Conservation (phyloP, 192 early-diverging fungal genomes). For the Linnemannia exigua region DNA sequence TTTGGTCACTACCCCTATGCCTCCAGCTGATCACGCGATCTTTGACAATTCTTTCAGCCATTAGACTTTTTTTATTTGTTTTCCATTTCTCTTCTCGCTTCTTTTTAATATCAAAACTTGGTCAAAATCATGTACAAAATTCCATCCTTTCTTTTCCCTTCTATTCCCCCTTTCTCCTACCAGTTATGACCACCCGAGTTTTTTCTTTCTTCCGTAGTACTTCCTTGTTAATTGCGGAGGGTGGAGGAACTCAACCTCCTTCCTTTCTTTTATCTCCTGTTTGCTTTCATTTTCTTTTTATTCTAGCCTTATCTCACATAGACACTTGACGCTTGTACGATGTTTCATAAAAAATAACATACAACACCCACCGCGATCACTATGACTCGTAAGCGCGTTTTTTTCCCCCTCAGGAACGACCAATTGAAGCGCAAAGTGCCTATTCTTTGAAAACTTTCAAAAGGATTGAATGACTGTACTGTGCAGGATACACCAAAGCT, state of each 20-base stretch:
- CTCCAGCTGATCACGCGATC: conserved; percentile 12
- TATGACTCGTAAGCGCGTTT: too few species aligned
- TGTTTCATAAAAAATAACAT: background rate
- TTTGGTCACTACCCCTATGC: conserved; percentile 50
- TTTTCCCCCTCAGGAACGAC: too few species aligned
- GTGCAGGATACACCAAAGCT: too few species aligned
- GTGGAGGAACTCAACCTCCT: background rate
- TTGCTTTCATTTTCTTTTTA: background rate
- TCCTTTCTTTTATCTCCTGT: background rate
- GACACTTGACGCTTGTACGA: conserved; percentile 7
- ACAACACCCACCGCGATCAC: background rate
- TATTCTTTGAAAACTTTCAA: too few species aligned
- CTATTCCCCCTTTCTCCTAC: background rate
- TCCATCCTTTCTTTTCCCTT: background rate
- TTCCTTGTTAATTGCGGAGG: background rate
- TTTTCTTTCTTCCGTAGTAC: background rate
- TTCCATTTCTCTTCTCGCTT: background rate
- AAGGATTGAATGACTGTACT: too few species aligned
- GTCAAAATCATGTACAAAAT: conserved; percentile 2
- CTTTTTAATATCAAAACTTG: background rate
- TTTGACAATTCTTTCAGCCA: background rate
- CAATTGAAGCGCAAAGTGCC: too few species aligned
- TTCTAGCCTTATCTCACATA: background rate
- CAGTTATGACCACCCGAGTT: background rate
- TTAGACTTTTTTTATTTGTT: background rate